Percentiles rank a stretch among this genome's conserved stretches.
These are phyloP conservation scores for Penicillium verhagenii DNA, from an alignment of 495 filamentous ascomycete genomes.

Conservation along the genomic window DNA sequence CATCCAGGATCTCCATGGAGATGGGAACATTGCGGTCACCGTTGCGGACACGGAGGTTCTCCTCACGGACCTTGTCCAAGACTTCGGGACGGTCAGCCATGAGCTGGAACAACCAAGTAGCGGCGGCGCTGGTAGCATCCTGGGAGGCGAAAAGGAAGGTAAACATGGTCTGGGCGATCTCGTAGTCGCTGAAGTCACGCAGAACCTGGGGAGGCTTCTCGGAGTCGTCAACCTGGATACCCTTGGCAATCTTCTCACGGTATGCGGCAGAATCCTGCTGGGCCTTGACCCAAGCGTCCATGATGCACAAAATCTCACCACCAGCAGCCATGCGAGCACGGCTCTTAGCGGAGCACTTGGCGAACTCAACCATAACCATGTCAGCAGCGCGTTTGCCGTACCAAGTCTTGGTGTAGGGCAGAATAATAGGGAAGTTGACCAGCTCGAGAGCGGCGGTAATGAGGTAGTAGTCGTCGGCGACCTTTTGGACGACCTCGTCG, in stretches of 20 bases:
- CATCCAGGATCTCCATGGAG: conserved; percentile 80
- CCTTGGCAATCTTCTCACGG: conserved; percentile 68
- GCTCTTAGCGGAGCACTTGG: conserved; percentile 88
- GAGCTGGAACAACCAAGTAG: conserved; percentile 93
- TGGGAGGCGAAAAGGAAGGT: conserved; percentile 98
- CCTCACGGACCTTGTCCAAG: conserved; percentile 86
- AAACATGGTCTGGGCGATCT: conserved; percentile 93
- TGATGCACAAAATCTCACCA: conserved; percentile 82
- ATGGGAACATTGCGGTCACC: conserved; percentile 71
- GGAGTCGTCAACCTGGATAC: conserved; percentile 60
- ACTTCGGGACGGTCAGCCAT: conserved; percentile 92
- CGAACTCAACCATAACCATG: conserved; percentile 86
- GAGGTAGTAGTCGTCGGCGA: conserved; percentile 93
- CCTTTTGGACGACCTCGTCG: conserved; percentile 87
- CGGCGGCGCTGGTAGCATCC: conserved; percentile 90
- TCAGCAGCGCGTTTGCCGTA: conserved; percentile 95
- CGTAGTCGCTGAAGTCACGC: conserved; percentile 84
- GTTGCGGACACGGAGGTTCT: conserved; percentile 76
- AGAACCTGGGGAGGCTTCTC: conserved; percentile 82
- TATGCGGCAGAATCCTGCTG: conserved; percentile 82
- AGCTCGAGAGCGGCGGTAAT: conserved; percentile 95
- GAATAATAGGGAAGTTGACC: conserved; percentile 97
- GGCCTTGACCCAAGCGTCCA: conserved; percentile 88
- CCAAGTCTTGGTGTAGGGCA: conserved; percentile 95
- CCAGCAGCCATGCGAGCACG: conserved; percentile 91